phyloP scores from a whole-genome alignment of 2,329 filamentous ascomycete species.

The Fusarium secorum region DNA sequence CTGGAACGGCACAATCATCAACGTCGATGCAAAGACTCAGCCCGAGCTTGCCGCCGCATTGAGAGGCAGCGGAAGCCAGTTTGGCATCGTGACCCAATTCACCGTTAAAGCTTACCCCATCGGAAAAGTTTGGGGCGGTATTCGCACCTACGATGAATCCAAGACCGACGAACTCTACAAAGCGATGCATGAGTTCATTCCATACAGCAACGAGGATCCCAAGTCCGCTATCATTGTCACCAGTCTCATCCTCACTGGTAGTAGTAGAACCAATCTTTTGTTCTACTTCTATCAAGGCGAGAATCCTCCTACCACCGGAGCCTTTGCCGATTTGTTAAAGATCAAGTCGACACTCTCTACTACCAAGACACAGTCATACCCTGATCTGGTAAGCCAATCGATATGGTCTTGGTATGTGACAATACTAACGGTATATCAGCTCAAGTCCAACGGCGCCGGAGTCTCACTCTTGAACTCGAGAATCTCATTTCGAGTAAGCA shows the following conservation, averaged over 20 bases:
- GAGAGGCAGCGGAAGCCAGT: slow-evolving; percentile 19
- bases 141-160: background rate
- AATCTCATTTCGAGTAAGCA: slow-evolving; percentile 16
- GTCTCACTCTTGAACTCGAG: slow-evolving; percentile 12
- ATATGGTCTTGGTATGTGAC: accelerated
- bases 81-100: slow-evolving; percentile 6
- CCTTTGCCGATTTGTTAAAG: slow-evolving; percentile 21
- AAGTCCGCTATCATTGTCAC: slow-evolving; percentile 7
- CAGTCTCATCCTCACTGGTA: background rate
- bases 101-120: background rate
- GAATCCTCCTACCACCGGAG: slow-evolving; percentile 8
- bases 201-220: slow-evolving; percentile 8
- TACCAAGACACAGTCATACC: slow-evolving; percentile 1
- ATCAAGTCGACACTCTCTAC: background rate
- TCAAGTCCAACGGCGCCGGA: slow-evolving; percentile 9
- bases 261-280: background rate
- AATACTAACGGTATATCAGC: accelerated
- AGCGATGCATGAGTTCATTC: slow-evolving; percentile 10
- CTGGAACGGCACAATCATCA: slow-evolving; percentile 12
- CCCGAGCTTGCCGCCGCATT: slow-evolving; percentile 14
- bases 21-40: background rate
- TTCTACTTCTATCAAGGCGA: slow-evolving; percentile 22
- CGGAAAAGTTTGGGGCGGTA: slow-evolving; percentile 10
- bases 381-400: background rate
- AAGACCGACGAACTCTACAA: slow-evolving; percentile 15